These are phyloP conservation scores for Glycyrrhiza uralensis DNA, from an alignment of 306 rosid genomes.

Conservation along the genomic window DNA sequence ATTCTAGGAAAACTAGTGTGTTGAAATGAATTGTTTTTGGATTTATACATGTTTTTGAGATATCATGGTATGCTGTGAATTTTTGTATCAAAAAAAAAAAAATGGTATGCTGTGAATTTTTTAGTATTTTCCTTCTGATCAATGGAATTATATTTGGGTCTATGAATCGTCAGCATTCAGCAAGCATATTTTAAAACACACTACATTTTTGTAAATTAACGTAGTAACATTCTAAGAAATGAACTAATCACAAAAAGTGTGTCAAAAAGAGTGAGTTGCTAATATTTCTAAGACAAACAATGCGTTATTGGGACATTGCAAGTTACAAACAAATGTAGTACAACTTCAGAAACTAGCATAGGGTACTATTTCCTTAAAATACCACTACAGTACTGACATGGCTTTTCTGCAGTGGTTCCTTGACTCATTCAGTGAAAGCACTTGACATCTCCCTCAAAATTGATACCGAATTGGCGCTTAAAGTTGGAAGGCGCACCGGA, in stretches of 20 bases:
- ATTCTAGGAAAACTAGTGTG: too few relatives aligned
- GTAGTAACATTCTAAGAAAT: too few relatives aligned
- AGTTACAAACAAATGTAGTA: background rate
- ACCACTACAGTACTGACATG: background rate
- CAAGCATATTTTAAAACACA: too few relatives aligned
- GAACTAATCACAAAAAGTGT: too few relatives aligned
- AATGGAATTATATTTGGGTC: too few relatives aligned
- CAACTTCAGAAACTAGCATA: background rate
- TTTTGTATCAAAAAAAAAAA: too few relatives aligned
- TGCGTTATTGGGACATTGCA: background rate
- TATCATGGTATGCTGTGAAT: background rate
- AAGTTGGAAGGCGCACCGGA: constrained; percentile 89
- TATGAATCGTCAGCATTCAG: too few relatives aligned
- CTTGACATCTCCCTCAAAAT: constrained; percentile 92
- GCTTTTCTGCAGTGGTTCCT: constrained; percentile 69
- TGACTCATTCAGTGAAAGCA: constrained; percentile 95
- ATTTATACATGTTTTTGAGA: too few relatives aligned
- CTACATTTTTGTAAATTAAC: too few relatives aligned
- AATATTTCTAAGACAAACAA: too few relatives aligned
- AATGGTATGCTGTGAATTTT: background rate
- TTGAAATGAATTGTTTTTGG: too few relatives aligned
- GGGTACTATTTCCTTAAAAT: background rate
- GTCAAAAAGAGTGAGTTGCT: background rate
- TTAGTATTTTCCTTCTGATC: background rate
- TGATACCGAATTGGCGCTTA: constrained; percentile 87